phyloP scores from a whole-genome alignment of 495 filamentous ascomycete species.

The Podospora appendiculata region DNA sequence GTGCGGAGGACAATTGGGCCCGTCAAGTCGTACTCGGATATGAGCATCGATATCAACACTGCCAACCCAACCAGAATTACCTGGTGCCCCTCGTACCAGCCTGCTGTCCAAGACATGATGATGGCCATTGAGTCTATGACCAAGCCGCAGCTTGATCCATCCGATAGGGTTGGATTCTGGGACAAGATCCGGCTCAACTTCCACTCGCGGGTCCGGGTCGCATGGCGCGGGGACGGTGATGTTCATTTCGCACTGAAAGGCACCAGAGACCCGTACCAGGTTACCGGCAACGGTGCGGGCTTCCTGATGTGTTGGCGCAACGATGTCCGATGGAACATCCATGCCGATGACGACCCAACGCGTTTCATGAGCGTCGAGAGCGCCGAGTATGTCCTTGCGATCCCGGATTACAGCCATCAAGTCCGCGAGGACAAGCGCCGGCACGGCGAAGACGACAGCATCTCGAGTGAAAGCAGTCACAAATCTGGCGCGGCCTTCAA shows the following conservation, averaged over 20 bases:
- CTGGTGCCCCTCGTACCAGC: conserved; percentile 96
- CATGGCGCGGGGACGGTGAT: conserved; percentile 93
- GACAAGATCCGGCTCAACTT: conserved; percentile 95
- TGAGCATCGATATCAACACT: conserved; percentile 85
- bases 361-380: conserved; percentile 94
- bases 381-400: conserved; percentile 85
- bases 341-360: conserved; percentile 72
- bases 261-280: conserved; percentile 85
- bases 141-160: conserved; percentile 88
- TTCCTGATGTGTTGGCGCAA: conserved; percentile 98
- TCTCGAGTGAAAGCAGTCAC: conserved; percentile 54
- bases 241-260: conserved; percentile 92
- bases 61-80: conserved; percentile 85
- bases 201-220: conserved; percentile 82
- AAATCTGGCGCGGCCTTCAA: conserved; percentile 79
- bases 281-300: conserved; percentile 86
- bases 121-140: conserved; percentile 98
- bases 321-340: conserved; percentile 79
- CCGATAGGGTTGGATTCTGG: conserved; percentile 94
- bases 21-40: conserved; percentile 94
- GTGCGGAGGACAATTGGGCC: conserved; percentile 89
- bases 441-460: conserved; percentile 53
- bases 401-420: conserved; percentile 88
- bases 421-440: conserved; percentile 58
- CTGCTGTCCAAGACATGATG: conserved; percentile 99